These are phyloP conservation scores for Nemophila menziesii DNA, from an alignment of 257 asterid genomes.

Conservation along the genomic window DNA sequence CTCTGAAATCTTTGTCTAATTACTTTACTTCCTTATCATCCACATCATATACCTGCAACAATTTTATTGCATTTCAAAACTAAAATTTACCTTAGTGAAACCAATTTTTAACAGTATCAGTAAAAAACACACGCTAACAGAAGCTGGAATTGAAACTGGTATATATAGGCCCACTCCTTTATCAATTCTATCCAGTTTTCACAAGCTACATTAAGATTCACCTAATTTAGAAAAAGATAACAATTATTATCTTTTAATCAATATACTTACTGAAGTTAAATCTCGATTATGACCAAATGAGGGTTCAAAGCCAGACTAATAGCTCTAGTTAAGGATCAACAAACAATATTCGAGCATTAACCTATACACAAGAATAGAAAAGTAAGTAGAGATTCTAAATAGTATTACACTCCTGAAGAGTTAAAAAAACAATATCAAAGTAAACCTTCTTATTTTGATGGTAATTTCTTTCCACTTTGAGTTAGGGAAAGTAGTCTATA, in stretches of 20 bases:
- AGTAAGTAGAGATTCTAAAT: slow-evolving; percentile 7
- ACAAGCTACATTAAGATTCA: slow-evolving; percentile 64
- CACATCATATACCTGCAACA: slow-evolving; percentile 52
- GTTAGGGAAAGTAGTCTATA: slow-evolving; percentile 52
- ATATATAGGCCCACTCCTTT: slow-evolving; percentile 61
- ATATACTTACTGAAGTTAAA: slow-evolving; percentile 64
- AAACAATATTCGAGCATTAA: slow-evolving; percentile 90
- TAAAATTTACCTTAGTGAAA: neutral
- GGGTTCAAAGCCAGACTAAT: slow-evolving; percentile 90
- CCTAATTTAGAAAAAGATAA: neutral
- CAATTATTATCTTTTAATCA: slow-evolving; percentile 1
- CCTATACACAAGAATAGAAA: slow-evolving; percentile 29
- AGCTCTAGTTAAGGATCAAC: slow-evolving; percentile 91
- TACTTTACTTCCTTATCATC: slow-evolving; percentile 69
- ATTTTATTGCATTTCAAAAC: slow-evolving; percentile 6
- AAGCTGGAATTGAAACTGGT: slow-evolving; percentile 78
- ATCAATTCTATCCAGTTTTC: slow-evolving; percentile 75
- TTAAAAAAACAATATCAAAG: too few relatives aligned
- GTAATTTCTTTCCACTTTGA: slow-evolving; percentile 77
- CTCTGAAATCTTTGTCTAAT: slow-evolving; percentile 71
- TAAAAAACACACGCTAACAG: slow-evolving; percentile 62
- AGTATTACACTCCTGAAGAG: neutral
- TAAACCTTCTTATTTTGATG: slow-evolving; percentile 79
- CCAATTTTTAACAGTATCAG: neutral
- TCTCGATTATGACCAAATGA: slow-evolving; percentile 63